A percentile compares a stretch with the other conserved stretches of the same genome.
Evolutionary conservation across 1,139 yeast genomes (phyloP).

Genomic region (Debaryomycetaceae sp.): DNA sequence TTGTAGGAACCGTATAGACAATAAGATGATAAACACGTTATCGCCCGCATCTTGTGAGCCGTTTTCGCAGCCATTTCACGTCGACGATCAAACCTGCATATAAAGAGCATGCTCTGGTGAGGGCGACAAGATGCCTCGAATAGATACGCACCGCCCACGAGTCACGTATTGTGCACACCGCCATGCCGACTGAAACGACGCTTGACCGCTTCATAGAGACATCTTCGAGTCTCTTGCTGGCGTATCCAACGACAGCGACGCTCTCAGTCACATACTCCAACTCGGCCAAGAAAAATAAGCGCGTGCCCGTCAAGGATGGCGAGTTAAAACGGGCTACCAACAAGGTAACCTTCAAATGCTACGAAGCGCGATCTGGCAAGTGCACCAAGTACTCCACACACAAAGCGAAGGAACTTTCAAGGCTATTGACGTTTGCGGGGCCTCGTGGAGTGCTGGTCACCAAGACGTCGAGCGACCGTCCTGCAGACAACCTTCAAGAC

Average conservation of each 20-base stretch:
- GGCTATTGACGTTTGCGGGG: constrained; percentile 77
- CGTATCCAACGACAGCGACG: constrained; percentile 36
- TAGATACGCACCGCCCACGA: too few species aligned
- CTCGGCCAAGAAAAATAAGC: constrained; percentile 20
- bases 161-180: too few species aligned
- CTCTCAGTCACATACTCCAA: constrained; percentile 38
- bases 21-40: neutral
- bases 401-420: constrained; percentile 72
- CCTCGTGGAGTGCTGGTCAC: constrained; percentile 64
- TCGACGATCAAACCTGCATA: neutral
- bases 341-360: constrained; percentile 61
- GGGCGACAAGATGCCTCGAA: constrained; percentile 1
- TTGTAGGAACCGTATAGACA: neutral
- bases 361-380: constrained; percentile 66
- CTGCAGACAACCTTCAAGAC: constrained; percentile 7
- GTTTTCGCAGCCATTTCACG: too few species aligned
- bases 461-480: constrained; percentile 11
- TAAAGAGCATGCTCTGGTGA: constrained; percentile 1
- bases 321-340: constrained; percentile 21
- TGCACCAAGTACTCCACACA: constrained; percentile 59
- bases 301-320: constrained; percentile 18
- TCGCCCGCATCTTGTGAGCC: constrained; percentile 1
- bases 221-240: constrained; percentile 30
- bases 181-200: constrained; percentile 8
- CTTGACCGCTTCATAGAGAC: constrained; percentile 35